Evolutionary conservation across 2,329 filamentous ascomycete species (phyloP), one percentile per base, ranked within the genome.

Genomic region (Calonectria pseudoreteaudii): DNA sequence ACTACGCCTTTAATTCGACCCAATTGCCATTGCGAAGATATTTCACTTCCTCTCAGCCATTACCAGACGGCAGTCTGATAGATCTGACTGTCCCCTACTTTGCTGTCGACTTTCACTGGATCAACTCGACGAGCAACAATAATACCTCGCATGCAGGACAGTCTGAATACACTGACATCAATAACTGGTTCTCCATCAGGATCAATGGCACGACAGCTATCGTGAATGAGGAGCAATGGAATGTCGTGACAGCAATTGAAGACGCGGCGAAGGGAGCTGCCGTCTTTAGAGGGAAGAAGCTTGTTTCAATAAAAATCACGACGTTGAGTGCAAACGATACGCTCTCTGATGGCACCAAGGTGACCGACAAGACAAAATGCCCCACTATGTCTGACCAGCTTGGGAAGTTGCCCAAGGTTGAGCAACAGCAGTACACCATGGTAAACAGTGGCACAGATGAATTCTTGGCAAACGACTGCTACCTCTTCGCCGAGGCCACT

Each of bases 251-350:
- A 11, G 64, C 64, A 1, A 20, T 36, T 13, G 20, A 36, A 11
- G 20, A 58, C 4, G 31, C 53, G 4, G 2, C 28, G 26, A 34
- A 28, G 2, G 28, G 13, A 2, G 3, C 44, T 23, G 20, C n/a
- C 18, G 11, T 36, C 7, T 52, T 52, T 47, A 66, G 20, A 16
- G 64, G 64, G n/a, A 66, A 52, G 64, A 64, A 44, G 18, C 30
- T 66, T 49, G 41, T 66, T 66, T 52, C 64, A 13, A 34, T 66
- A 5, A 66, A 52, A 52, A 16, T 62, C n/a, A 44, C 41, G 41
- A 44, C 41, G 41, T n/a, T 44, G 41, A 44, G 41, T 44, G 41
- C 41, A n/a, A 44, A 44, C 18, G 41, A 44, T 44, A 44, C 41
- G 6, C 41, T 44, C 41, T n/a, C 41, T 8, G 41, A 44, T 44